Conservation (phyloP, 2,329 filamentous ascomycete species). For the Aspergillus amoenus region DNA sequence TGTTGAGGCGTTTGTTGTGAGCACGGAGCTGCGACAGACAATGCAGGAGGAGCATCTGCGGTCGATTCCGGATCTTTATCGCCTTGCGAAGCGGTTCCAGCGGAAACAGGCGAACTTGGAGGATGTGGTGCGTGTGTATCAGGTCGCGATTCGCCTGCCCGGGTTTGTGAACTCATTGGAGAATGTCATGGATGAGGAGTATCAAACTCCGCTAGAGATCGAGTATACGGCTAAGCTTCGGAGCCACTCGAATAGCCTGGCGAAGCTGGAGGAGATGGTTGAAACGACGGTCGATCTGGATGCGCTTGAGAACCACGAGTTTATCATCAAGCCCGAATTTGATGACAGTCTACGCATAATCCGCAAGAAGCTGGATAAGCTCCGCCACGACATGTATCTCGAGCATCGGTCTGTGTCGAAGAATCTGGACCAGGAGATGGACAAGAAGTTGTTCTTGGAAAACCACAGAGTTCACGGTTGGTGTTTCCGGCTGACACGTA, state of each 20-base stretch:
- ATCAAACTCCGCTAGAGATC: slow-evolving; percentile 80
- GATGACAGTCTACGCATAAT: slow-evolving; percentile 87
- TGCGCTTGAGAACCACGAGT: slow-evolving; percentile 93
- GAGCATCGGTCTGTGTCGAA: slow-evolving; percentile 75
- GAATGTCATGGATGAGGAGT: slow-evolving; percentile 91
- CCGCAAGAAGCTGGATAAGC: slow-evolving; percentile 82
- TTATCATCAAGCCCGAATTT: slow-evolving; percentile 98
- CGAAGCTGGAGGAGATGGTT: slow-evolving; percentile 93
- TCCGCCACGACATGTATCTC: slow-evolving; percentile 76
- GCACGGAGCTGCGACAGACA: slow-evolving; percentile 89
- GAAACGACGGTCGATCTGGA: slow-evolving; percentile 97
- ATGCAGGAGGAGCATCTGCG: slow-evolving; percentile 96
- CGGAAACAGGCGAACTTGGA: slow-evolving; percentile 86
- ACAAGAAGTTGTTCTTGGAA: slow-evolving; percentile 98
- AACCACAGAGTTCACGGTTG: slow-evolving; percentile 95
- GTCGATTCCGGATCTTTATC: slow-evolving; percentile 89
- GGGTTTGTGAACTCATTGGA: slow-evolving; percentile 88
- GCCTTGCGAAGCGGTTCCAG: slow-evolving; percentile 92
- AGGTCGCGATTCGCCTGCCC: slow-evolving; percentile 87
- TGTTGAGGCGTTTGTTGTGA: slow-evolving; percentile 89
- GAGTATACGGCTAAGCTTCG: slow-evolving; percentile 84
- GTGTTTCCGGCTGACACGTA: slow-evolving; percentile 91
- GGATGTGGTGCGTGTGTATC: slow-evolving; percentile 92
- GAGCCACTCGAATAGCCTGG: slow-evolving; percentile 73
- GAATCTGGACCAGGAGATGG: slow-evolving; percentile 86